These are phyloP conservation scores for Fusarium fujikuroi DNA, from an alignment of 2,329 filamentous ascomycete genomes.

Conservation along the genomic window DNA sequence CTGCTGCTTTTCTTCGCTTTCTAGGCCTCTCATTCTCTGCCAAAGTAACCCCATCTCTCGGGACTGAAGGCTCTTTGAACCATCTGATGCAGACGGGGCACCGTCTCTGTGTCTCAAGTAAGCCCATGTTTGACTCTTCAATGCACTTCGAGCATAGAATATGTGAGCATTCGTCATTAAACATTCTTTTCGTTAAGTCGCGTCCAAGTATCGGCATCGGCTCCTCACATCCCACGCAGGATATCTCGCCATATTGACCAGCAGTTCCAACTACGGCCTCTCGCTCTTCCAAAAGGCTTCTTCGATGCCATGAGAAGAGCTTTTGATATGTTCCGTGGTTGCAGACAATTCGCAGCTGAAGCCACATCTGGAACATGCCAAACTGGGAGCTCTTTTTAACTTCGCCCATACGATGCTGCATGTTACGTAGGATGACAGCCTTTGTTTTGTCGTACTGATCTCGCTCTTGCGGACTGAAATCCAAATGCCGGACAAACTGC, in stretches of 20 bases:
- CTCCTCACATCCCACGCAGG: background rate
- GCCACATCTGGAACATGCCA: slow-evolving; percentile 7
- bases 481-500: background rate
- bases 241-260: background rate
- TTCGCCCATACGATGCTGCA: slow-evolving; percentile 5
- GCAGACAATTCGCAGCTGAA: slow-evolving; percentile 2
- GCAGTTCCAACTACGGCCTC: background rate
- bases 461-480: background rate
- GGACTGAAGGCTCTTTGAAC: background rate
- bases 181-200: background rate
- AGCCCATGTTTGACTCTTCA: background rate
- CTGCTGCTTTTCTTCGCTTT: background rate
- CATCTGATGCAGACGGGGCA: slow-evolving; percentile 9
- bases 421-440: background rate
- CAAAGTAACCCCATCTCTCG: accelerated
- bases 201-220: background rate
- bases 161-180: background rate
- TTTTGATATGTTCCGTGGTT: slow-evolving; percentile 12
- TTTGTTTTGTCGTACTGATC: slow-evolving; percentile 1
- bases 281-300: background rate
- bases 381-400: slow-evolving; percentile 9
- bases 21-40: accelerated
- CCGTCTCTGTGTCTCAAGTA: accelerated
- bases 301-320: background rate
- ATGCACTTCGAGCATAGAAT: background rate